Base-by-base conservation (phyloP, 108 stramenopile species). In the Cylindrotheca closterium region DNA sequence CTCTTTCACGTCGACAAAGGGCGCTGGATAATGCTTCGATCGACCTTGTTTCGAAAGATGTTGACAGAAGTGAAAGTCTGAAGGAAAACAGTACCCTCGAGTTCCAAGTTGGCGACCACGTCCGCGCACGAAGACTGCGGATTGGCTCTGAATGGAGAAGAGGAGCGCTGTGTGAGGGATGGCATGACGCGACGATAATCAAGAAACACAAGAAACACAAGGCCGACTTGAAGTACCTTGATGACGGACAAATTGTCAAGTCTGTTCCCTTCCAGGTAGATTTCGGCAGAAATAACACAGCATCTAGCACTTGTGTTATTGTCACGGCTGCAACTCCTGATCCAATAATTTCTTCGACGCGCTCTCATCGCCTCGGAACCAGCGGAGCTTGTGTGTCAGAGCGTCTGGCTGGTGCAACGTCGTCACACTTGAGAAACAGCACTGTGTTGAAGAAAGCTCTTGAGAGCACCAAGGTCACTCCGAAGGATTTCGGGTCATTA, bases 381-480 rank as follows among this genome's bases (percentile, higher is more conserved):
- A 91, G 84, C 51, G 94, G 94, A 33, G 82, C 80, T 19, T 92
- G 91, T 72, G 83, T 95, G 22, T 91, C 89, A 10, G 94, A 95
- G 75, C 61, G 81, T 7, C 74, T 95, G 33, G 94, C 94, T 5
- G 58, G 57, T 25, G 73, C 75, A 52, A 79, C 91, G 1, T 68
- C 73, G 2, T 55, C 67, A 23, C 79, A 77, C 21, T 51, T 91
- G 28, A 32, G 60, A 27, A 65, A 87, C 26, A 73, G 83, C 51
- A 47, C 67, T n/a, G 57, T 55, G 32, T 63, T 95, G 37, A 73
- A 76, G 55, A 65, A 65, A 30, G 87, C 84, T 0, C 67, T 92
- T 58, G 64, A 87, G 55, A 66, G 66, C 30, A 74, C 72, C 28
- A 81, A 82, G 4, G 47, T 89, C n/a, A 69, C 84, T 28, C 47